Base-by-base conservation (phyloP, 495 filamentous ascomycete genomes). In the Neurospora cerealis region DNA sequence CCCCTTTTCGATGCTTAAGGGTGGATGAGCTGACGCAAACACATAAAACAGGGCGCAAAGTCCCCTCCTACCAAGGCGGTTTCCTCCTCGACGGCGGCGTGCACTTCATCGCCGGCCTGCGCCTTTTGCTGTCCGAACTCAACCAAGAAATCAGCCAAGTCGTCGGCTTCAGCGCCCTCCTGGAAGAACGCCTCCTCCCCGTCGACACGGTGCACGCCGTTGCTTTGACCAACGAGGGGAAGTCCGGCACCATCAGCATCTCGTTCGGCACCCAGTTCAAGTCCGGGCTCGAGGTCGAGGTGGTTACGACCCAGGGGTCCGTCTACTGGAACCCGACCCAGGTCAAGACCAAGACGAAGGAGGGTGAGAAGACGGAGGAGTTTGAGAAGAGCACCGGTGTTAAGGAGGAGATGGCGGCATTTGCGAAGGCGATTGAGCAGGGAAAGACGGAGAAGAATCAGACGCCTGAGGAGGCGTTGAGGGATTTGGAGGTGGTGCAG, bases 21-120 rank as follows among this genome's bases (percentile, higher is more conserved):
- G n/a, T n/a, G n/a, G n/a, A n/a, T n/a, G n/a, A n/a, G n/a, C n/a
- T n/a, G n/a, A n/a, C n/a, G n/a, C n/a, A 17, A 66, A 48, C 11
- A 75, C 46, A 24, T 3, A 5, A 62, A 42, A 60, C 11, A 83
- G 85, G 93, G 93, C 89, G 93, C 44, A 93, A 92, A 80, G 86
- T 76, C 7, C 93, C 93, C 0, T 81, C 84, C 36, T 88, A 94
- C 76, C 91, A 93, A 78, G 93, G 92, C 21, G 93, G 93, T 11
- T 96, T 95, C 78, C 79, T 95, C 19, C 83, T 95, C 1, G 93
- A 95, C 76, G 92, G 91, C 11, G 93, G 81, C 34, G 88, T 96
- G 11, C 93, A 95, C 79, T 89, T 88, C 71, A 81, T 91, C 70
- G 93, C 93, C 38, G 91, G 81, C 0, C 84, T 91, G 19, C 82